Percentiles rank a stretch among this genome's conserved stretches.
Evolutionary conservation across 1,284 basidiomycete genomes (phyloP).

Genomic region (Cutaneotrichosporon cutaneum): DNA sequence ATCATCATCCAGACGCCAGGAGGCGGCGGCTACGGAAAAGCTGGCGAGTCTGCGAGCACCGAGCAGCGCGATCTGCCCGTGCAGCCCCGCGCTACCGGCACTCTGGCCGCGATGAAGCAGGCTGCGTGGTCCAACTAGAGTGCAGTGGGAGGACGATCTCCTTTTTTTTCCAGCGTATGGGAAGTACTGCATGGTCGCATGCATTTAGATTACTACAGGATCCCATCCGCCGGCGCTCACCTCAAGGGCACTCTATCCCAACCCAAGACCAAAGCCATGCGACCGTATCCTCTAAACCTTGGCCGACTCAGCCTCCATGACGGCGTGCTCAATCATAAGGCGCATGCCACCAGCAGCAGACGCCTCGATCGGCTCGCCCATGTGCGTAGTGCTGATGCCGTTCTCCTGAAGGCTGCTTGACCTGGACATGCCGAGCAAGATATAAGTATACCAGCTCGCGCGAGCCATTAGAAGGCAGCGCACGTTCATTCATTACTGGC

Average conservation of each 20-base stretch:
- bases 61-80: not conserved
- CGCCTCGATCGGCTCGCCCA: constrained; percentile 21
- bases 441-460: no score
- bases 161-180: not conserved
- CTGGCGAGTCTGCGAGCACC: not conserved
- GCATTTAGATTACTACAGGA: not conserved
- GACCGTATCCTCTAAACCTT: not conserved
- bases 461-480: no score
- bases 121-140: constrained; percentile 8
- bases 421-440: no score
- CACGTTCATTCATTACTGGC: no score
- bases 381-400: constrained; percentile 17
- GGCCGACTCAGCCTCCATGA: not conserved
- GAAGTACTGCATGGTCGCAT: not conserved
- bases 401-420: constrained; percentile 21
- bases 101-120: constrained; percentile 6
- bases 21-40: constrained; percentile 69
- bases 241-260: not conserved
- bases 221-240: no score
- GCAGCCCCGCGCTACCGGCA: constrained; percentile 4
- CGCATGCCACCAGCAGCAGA: constrained; percentile 4
- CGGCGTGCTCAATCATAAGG: constrained; percentile 3
- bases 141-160: not conserved
- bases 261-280: not conserved
- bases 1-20: constrained; percentile 85